Evolutionary conservation across 108 stramenopile species (phyloP), one percentile per base, ranked within the genome.

Genomic region (Cyclotella kingstonii): DNA sequence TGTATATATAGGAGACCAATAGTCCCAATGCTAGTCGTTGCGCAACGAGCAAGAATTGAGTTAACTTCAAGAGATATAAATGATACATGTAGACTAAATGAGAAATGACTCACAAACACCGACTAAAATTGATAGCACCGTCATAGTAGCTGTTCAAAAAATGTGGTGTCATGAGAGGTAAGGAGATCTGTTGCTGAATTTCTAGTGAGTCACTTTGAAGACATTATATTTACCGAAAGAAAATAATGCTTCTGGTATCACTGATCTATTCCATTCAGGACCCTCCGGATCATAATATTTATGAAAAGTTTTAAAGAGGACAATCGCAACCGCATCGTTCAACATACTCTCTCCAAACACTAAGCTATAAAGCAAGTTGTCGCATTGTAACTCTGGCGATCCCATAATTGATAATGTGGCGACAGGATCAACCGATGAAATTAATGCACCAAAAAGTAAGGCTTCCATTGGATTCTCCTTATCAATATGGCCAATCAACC

Each of bases 241-340:
- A 29, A 87, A 52, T 5, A 95, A 52, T 14, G 93, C 89, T 15
- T 63, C 27, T 10, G 91, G 84, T 39, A 94, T 84, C 38, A 83
- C 78, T 22, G 75, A 56, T 47, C 81, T 69, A 23, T 62, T 73
- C 71, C 75, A 77, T 30, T 84, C 80, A 5, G 90, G 81, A 3
- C 80, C 91, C 34, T 84, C 87, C 12, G 82, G 84, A 22, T 82
- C 77, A 70, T 94, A 94, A 58, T 80, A 94, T 41, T 80, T 77
- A 17, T 81, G 77, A 63, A 98, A 96, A 4, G 94, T 94, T 41
- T 94, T 87, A 80, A 99, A 99, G 11, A 99, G 64, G 18, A 96
- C 95, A 81, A 99, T 97, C 19, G 96, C 95, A 30, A 99, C 89
- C 6, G 98, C 98, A 79, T 99, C 98, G 66, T 99, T 99, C 26